phyloP scores from a whole-genome alignment of 331 rosid genomes.

The Rhamnella rubrinervis region DNA sequence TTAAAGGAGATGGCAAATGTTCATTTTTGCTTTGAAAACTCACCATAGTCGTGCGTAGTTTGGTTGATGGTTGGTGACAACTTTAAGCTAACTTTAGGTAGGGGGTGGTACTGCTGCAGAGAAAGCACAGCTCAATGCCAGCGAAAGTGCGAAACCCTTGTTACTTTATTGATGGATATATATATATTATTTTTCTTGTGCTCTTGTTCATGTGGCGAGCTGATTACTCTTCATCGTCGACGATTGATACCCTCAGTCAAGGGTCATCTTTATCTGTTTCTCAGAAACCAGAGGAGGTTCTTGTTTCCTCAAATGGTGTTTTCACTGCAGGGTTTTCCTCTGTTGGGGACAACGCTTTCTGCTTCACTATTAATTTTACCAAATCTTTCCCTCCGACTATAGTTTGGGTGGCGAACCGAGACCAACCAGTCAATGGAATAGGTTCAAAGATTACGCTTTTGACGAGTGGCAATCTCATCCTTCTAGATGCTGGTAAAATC shows the following conservation, averaged over 20 bases:
- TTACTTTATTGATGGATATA: constrained; percentile 8
- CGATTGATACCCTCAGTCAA: neutral
- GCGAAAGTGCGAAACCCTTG: neutral
- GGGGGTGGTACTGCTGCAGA: too few species aligned
- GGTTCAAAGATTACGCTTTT: constrained; percentile 40
- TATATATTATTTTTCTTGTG: constrained; percentile 5
- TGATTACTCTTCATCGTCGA: constrained; percentile 13
- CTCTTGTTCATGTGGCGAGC: neutral
- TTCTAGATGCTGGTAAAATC: constrained; percentile 37
- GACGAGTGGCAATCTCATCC: constrained; percentile 34
- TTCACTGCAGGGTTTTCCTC: constrained; percentile 52
- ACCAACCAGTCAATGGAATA: constrained; percentile 46
- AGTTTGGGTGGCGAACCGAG: constrained; percentile 69
- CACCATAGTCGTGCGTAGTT: too few species aligned
- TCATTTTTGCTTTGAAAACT: too few species aligned
- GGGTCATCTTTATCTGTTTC: constrained; percentile 39
- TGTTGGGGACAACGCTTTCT: constrained; percentile 47
- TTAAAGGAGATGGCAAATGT: too few species aligned
- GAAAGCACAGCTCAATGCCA: neutral
- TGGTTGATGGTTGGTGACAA: too few species aligned
- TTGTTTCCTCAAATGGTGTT: constrained; percentile 38
- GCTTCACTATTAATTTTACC: constrained; percentile 53
- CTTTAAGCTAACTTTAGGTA: too few species aligned
- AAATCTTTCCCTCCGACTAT: constrained; percentile 14
- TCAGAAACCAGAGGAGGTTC: constrained; percentile 25